Evolutionary conservation across 768 basidiomycete genomes (phyloP), one percentile per base, ranked within the genome.

Genomic region (Erythrobasidium yunnanense): DNA sequence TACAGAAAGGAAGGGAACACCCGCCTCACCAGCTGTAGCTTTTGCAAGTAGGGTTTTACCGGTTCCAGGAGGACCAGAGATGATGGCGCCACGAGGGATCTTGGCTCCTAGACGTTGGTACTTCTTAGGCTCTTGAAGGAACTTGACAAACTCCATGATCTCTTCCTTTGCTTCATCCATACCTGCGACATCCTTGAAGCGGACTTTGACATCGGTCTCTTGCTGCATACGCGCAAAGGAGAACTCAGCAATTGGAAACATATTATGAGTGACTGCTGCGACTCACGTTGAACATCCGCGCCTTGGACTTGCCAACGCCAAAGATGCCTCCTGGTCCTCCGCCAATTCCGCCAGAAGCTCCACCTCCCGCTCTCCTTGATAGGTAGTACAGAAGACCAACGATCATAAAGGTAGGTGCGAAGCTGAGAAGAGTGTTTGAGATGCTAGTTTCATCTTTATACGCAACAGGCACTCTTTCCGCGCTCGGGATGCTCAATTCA

Each of bases 91-190:
- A 38, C 90, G 87, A 55, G 90, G 90, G 70, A 97, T 97, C 79
- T 97, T 97, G 67, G 95, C 95, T 66, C 95, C 95, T 42, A 99
- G 83, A 71, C 85, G 89, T 78, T 96, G 89, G 79, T 95, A 99
- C 76, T 86, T 87, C 30, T 84, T 78, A 13, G 95, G 95, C 65
- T 97, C 87, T 79, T 96, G 96, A 74, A 99, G 80, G 80, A 99
- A 97, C 72, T 95, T 92, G 75, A 99, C 95, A 71, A 97, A 99
- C 76, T 99, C 95, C 89, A 97, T 93, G 72, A 99, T 93, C 79
- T 99, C 95, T 79, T 92, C 88, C 80, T 99, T 99, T 47, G 92
- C 95, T 78, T 99, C 95, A 78, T 99, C 95, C 93, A 97, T 97
- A 35, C 95, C 95, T 15, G 95, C 95, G 18, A 99, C 90, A 75